Evolutionary conservation across 352 stramenopile genomes (phyloP).

Genomic region (Phytophthora ramorum): DNA sequence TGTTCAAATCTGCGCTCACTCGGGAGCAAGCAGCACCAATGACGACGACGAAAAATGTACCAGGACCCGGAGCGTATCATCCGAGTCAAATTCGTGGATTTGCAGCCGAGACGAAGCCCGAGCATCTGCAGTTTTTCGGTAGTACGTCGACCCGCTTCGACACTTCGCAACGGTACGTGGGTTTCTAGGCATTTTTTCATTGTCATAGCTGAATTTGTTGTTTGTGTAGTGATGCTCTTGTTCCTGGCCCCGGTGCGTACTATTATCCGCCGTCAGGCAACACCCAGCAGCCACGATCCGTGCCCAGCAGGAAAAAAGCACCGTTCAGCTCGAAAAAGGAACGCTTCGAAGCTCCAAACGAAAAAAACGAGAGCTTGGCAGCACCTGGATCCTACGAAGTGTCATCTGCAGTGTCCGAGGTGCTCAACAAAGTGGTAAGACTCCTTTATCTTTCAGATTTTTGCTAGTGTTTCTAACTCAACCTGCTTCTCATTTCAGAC

Average conservation of each 20-base stretch:
- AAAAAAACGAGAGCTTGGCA: constrained; percentile 57
- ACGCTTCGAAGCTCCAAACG: constrained; percentile 55
- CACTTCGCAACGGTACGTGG: constrained; percentile 37
- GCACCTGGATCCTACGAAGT: constrained; percentile 79
- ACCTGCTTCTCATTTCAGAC: constrained; percentile 38
- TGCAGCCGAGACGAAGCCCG: constrained; percentile 51
- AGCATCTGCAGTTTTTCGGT: constrained; percentile 85
- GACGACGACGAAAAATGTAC: constrained; percentile 47
- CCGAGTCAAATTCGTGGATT: constrained; percentile 55
- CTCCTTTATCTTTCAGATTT: too few relatives aligned
- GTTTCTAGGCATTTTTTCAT: neutral
- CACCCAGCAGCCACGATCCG: constrained; percentile 30
- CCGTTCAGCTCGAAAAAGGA: constrained; percentile 79
- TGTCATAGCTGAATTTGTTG: constrained; percentile 3
- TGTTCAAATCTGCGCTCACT: constrained; percentile 76
- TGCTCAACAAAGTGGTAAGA: constrained; percentile 77
- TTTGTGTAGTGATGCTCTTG: constrained; percentile 38
- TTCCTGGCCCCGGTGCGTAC: constrained; percentile 63
- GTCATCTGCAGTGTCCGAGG: constrained; percentile 57
- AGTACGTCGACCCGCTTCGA: constrained; percentile 78
- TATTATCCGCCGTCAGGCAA: constrained; percentile 57
- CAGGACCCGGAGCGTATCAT: constrained; percentile 73
- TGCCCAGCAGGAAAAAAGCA: constrained; percentile 47
- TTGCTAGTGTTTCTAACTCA: too few relatives aligned
- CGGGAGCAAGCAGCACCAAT: constrained; percentile 50